phyloP scores from a whole-genome alignment of 257 asterid species.

The Solanum gracilifrons region DNA sequence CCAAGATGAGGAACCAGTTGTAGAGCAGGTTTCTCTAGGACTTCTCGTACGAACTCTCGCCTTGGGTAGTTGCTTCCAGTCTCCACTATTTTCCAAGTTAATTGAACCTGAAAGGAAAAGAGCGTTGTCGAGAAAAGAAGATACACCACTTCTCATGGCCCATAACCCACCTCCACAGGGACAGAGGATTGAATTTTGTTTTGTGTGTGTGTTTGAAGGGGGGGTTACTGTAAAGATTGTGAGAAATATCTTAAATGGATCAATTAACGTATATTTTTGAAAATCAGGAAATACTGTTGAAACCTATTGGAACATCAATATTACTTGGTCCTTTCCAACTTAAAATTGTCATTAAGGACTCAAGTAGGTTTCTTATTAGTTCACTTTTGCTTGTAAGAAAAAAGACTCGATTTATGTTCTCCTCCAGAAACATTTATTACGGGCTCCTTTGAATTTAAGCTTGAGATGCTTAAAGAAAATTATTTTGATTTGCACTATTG shows the following conservation, averaged over 20 bases:
- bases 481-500: neutral
- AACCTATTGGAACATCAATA: neutral
- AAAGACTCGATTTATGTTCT: neutral
- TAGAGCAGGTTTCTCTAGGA: conserved; percentile 55
- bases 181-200: neutral
- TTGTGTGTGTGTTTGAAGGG: neutral
- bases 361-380: neutral
- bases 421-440: neutral
- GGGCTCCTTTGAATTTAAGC: neutral
- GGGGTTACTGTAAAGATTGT: neutral
- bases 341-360: neutral
- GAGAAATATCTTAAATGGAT: neutral
- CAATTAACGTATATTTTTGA: neutral
- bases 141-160: neutral
- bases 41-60: conserved; percentile 71
- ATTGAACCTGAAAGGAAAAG: conserved; percentile 47
- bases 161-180: neutral
- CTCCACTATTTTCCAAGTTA: conserved; percentile 62
- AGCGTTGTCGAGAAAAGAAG: neutral
- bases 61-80: conserved; percentile 42
- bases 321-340: neutral
- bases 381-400: neutral
- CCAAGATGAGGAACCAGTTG: conserved; percentile 92
- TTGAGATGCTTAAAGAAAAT: neutral
- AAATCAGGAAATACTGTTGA: neutral